A percentile compares a stretch with the other conserved stretches of the same genome.
Evolutionary conservation across 192 early-diverging fungal species (phyloP).

Genomic region (Coemansia sp.): DNA sequence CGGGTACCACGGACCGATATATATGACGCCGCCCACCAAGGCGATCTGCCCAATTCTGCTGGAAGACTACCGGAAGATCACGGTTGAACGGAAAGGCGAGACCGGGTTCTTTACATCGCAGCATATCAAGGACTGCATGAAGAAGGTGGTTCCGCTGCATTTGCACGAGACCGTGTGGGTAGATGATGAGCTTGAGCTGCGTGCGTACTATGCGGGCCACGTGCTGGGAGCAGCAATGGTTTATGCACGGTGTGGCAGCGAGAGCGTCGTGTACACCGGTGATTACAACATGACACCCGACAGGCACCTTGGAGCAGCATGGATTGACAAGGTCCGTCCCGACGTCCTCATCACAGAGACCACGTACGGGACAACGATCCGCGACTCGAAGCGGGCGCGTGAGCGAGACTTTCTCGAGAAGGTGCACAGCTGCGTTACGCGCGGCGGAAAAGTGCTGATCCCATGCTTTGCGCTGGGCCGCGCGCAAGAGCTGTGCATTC

Average conservation of each 20-base stretch:
- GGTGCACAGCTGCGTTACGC: slow-evolving; percentile 72
- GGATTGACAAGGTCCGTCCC: slow-evolving; percentile 91
- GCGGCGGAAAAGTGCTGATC: slow-evolving; percentile 88
- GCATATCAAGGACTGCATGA: slow-evolving; percentile 92
- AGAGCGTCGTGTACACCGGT: slow-evolving; percentile 83
- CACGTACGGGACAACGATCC: slow-evolving; percentile 95
- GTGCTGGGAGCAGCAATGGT: slow-evolving; percentile 99
- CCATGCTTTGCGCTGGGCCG: slow-evolving; percentile 98
- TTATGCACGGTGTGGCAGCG: slow-evolving; percentile 67
- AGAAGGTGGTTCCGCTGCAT: slow-evolving; percentile 87
- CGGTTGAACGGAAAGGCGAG: slow-evolving; percentile 85
- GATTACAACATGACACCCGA: slow-evolving; percentile 92
- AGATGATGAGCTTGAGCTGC: slow-evolving; percentile 80
- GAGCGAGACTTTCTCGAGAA: slow-evolving; percentile 94
- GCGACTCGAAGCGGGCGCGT: slow-evolving; percentile 88
- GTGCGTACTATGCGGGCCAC: slow-evolving; percentile 95
- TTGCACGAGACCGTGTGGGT: slow-evolving; percentile 83
- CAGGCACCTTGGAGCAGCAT: slow-evolving; percentile 90
- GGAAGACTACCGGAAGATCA: slow-evolving; percentile 93
- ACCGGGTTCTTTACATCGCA: slow-evolving; percentile 84
- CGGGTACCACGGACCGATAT: slow-evolving; percentile 94
- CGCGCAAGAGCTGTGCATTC: slow-evolving; percentile 95
- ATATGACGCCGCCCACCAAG: slow-evolving; percentile 96
- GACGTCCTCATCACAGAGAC: slow-evolving; percentile 95
- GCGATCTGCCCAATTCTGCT: slow-evolving; percentile 93